A percentile compares a stretch with the other conserved stretches of the same genome.
phyloP scores from a whole-genome alignment of 2,329 filamentous ascomycete species.

The Rutstroemia sp. region DNA sequence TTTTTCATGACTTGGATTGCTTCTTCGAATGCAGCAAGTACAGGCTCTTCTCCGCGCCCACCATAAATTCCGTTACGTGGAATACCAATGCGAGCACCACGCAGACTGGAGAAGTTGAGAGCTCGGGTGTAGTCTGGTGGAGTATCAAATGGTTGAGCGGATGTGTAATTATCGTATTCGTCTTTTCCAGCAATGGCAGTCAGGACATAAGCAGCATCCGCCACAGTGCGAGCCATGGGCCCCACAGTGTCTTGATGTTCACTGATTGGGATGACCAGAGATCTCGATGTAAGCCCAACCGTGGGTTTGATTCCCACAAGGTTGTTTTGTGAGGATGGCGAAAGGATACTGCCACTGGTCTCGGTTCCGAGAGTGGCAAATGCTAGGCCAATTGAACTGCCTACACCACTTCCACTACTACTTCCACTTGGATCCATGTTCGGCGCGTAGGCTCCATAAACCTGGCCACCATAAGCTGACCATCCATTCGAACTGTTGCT shows the following conservation, averaged over 20 bases:
- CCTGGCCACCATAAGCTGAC: slow-evolving; percentile 55
- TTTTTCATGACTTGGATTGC: too few species aligned
- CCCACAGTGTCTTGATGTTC: slow-evolving; percentile 59
- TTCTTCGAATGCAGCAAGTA: too few species aligned
- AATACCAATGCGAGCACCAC: too few species aligned
- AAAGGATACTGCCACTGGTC: slow-evolving; percentile 47
- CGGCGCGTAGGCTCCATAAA: slow-evolving; percentile 50
- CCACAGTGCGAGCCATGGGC: slow-evolving; percentile 54
- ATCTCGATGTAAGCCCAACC: slow-evolving; percentile 53
- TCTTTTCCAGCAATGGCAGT: slow-evolving; percentile 23
- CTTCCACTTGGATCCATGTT: slow-evolving; percentile 52
- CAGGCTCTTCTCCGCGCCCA: too few species aligned
- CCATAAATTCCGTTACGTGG: too few species aligned
- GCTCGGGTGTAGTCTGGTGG: slow-evolving; percentile 49
- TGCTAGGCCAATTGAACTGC: background rate
- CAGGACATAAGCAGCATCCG: slow-evolving; percentile 43
- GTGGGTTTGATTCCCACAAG: slow-evolving; percentile 61
- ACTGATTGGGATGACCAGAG: slow-evolving; percentile 56
- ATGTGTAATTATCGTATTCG: slow-evolving; percentile 20
- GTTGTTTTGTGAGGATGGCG: slow-evolving; percentile 45
- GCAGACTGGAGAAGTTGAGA: slow-evolving; percentile 44
- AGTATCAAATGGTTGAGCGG: slow-evolving; percentile 40
- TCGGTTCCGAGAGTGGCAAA: slow-evolving; percentile 48
- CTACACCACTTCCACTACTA: slow-evolving; percentile 38
- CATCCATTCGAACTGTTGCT: slow-evolving; percentile 52